Evolutionary conservation across 2,329 filamentous ascomycete species (phyloP).

Genomic region (Fusarium udum): DNA sequence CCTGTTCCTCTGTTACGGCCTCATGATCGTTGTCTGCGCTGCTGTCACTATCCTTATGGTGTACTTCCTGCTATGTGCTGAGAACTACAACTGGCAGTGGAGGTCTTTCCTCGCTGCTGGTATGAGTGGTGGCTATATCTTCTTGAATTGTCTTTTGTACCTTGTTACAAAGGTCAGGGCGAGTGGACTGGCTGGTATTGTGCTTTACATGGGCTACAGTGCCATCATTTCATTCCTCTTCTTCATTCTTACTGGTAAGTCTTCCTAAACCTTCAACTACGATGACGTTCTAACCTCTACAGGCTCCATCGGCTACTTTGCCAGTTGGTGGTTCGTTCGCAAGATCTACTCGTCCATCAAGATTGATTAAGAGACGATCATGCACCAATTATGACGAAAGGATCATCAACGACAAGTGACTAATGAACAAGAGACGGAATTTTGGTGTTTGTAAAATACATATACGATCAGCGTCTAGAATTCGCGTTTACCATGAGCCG

Average conservation of each 20-base stretch:
- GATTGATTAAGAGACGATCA: conserved; percentile 73
- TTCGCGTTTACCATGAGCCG: conserved; percentile 19
- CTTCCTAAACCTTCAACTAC: too few species aligned
- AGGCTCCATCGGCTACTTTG: conserved; percentile 96
- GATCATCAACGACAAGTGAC: conserved; percentile 17
- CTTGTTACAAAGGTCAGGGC: conserved; percentile 90
- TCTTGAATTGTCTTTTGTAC: conserved; percentile 89
- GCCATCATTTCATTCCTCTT: conserved; percentile 88
- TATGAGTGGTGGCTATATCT: conserved; percentile 90
- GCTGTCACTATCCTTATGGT: conserved; percentile 93
- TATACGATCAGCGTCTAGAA: conserved; percentile 45
- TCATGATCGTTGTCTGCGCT: conserved; percentile 96
- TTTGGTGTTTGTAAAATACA: conserved; percentile 44
- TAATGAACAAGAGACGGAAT: conserved; percentile 35
- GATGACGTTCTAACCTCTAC: conserved; percentile 28
- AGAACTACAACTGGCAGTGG: conserved; percentile 99
- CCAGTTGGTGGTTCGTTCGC: conserved; percentile 92
- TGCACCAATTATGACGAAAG: conserved; percentile 3
- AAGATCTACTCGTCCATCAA: conserved; percentile 99
- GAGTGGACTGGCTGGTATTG: conserved; percentile 82
- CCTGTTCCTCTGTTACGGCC: conserved; percentile 94
- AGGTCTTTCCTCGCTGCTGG: conserved; percentile 91
- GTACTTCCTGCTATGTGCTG: conserved; percentile 93
- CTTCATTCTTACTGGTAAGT: conserved; percentile 90
- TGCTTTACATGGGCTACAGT: conserved; percentile 94